These are phyloP conservation scores for Diaporthe destruens DNA, from an alignment of 2,329 filamentous ascomycete genomes.

Conservation along the genomic window DNA sequence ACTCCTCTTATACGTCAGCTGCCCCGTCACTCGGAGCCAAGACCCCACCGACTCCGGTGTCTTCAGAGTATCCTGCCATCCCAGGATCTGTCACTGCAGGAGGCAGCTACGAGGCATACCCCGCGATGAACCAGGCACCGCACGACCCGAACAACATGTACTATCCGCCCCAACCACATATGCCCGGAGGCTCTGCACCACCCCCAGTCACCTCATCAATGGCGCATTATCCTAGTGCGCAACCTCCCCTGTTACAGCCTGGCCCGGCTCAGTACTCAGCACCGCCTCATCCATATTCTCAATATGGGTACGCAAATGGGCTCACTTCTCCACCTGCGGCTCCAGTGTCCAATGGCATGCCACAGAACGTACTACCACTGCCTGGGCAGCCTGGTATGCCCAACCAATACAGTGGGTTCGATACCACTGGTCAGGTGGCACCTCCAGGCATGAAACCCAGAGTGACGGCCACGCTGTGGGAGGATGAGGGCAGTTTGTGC, in stretches of 20 bases:
- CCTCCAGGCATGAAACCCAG: constrained; percentile 96
- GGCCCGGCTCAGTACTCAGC: constrained; percentile 76
- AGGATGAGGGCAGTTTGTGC: constrained; percentile 96
- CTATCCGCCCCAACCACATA: constrained; percentile 76
- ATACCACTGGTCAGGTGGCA: constrained; percentile 91
- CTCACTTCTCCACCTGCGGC: constrained; percentile 83
- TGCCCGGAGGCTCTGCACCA: constrained; percentile 82
- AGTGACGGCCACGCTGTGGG: constrained; percentile 97
- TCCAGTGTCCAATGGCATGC: constrained; percentile 79
- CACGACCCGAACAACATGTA: constrained; percentile 77
- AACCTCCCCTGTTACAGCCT: constrained; percentile 81
- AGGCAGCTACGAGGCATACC: constrained; percentile 57
- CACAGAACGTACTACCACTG: constrained; percentile 76
- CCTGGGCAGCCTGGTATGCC: constrained; percentile 70
- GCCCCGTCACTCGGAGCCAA: constrained; percentile 75
- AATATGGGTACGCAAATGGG: constrained; percentile 82
- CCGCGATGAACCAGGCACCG: constrained; percentile 84
- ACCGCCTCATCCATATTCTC: constrained; percentile 67
- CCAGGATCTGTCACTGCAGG: constrained; percentile 49
- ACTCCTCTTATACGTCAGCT: constrained; percentile 67
- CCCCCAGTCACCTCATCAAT: constrained; percentile 81
- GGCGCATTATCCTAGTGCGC: constrained; percentile 83
- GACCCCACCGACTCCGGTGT: constrained; percentile 78
- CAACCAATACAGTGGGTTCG: constrained; percentile 73
- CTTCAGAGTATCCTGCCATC: constrained; percentile 63